phyloP scores from a whole-genome alignment of 2,329 filamentous ascomycete genomes.

The Clarireedia paspali region DNA sequence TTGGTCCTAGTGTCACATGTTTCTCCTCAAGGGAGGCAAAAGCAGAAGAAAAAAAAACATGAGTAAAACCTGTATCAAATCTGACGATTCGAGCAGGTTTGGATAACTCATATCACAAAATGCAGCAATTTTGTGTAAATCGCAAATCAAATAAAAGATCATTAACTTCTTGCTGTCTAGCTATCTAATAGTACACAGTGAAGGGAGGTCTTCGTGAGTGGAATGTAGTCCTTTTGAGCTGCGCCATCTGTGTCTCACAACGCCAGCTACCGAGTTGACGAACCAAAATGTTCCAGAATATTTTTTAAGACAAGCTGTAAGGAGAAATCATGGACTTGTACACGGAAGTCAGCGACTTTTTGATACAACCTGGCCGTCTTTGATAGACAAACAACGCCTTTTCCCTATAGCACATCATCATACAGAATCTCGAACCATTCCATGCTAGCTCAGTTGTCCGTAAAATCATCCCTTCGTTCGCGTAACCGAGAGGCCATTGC shows the following conservation, averaged over 20 bases:
- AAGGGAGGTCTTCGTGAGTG: neutral
- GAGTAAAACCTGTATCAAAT: no score
- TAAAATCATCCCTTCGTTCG: neutral
- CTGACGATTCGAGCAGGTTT: no score
- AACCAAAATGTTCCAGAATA: conserved; percentile 1
- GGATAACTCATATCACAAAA: no score
- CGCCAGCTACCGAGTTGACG: neutral
- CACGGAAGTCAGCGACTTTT: conserved; percentile 15
- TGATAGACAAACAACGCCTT: conserved; percentile 7
- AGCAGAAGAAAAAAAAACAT: no score
- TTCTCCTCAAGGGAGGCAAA: neutral
- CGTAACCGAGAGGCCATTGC: neutral
- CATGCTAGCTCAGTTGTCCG: neutral
- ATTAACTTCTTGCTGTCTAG: neutral
- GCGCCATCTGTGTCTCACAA: neutral
- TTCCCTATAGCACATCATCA: conserved; percentile 5
- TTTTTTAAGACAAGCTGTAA: conserved; percentile 22
- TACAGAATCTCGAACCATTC: conserved; percentile 8
- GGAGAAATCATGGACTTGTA: conserved; percentile 9
- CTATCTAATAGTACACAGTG: neutral
- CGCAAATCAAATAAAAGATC: neutral
- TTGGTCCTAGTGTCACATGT: neutral
- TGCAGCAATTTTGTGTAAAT: no score
- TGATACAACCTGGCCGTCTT: conserved; percentile 16
- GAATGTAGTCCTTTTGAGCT: neutral